Percentiles rank a stretch among this genome's conserved stretches.
Evolutionary conservation across 2,329 filamentous ascomycete species (phyloP).

Genomic region (Colletotrichum cordylinicola): DNA sequence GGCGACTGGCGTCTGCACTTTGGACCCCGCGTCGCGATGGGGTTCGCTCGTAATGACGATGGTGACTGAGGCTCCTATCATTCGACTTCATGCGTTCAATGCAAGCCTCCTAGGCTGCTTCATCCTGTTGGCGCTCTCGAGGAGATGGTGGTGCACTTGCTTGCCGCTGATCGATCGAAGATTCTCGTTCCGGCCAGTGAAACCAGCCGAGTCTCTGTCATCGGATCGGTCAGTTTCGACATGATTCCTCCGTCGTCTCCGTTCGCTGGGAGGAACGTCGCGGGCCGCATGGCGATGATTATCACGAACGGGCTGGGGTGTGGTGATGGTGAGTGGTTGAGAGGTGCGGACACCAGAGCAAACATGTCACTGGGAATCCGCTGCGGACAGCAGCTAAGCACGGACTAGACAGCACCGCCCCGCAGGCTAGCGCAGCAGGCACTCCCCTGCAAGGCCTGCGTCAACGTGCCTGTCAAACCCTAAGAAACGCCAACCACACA

Average conservation of each 20-base stretch:
- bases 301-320: conserved; percentile 1
- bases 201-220: not conserved
- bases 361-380: not conserved
- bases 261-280: not conserved
- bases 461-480: not conserved
- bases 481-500: not conserved
- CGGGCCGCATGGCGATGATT: conserved; percentile 10
- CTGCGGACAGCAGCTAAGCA: conserved; percentile 1
- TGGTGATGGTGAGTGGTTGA: not conserved
- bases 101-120: not conserved
- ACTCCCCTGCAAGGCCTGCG: not conserved
- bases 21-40: conserved; percentile 6
- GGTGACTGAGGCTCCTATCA: not conserved
- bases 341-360: not conserved
- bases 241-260: not conserved
- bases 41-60: not conserved
- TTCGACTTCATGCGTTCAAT: conserved; percentile 6
- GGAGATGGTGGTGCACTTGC: not conserved
- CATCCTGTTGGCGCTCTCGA: not conserved
- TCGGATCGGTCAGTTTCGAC: conserved; percentile 12
- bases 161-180: not conserved
- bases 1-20: not conserved
- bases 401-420: not conserved
- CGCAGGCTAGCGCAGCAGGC: not conserved
- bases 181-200: not conserved